Conservation (phyloP, 371 early-diverging fungal genomes). For the Mucor lusitanicus region DNA sequence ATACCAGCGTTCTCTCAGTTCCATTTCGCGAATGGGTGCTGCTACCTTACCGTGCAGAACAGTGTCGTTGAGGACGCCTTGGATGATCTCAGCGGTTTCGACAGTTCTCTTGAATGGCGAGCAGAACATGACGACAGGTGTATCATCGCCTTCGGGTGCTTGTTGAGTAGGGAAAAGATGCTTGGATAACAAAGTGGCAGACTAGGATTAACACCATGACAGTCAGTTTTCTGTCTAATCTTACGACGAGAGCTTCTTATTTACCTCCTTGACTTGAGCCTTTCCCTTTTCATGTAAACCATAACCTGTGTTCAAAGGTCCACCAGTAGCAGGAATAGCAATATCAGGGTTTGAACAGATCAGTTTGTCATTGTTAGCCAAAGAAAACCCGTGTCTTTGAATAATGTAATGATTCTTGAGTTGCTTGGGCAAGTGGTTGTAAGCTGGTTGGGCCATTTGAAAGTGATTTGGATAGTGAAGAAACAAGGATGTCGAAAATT, state of each 20-base stretch:
- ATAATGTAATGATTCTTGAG: conserved; percentile 50
- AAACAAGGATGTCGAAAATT: neutral
- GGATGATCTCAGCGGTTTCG: conserved; percentile 48
- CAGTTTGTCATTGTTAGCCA: conserved; percentile 45
- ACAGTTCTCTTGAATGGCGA: conserved; percentile 51
- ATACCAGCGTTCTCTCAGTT: conserved; percentile 46
- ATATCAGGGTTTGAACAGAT: conserved; percentile 53
- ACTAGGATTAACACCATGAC: no score
- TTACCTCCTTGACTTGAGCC: conserved; percentile 44
- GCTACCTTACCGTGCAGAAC: conserved; percentile 16
- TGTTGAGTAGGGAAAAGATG: conserved; percentile 28
- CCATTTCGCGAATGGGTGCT: conserved; percentile 27
- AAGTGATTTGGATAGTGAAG: neutral
- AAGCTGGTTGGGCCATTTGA: conserved; percentile 17
- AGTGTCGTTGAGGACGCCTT: conserved; percentile 31
- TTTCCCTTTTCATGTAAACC: conserved; percentile 49
- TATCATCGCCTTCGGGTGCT: conserved; percentile 16
- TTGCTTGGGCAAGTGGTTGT: conserved; percentile 40
- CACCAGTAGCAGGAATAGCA: conserved; percentile 48
- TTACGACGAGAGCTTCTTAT: no score
- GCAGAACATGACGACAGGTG: conserved; percentile 39
- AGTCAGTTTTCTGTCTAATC: no score
- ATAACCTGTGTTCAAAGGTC: conserved; percentile 45
- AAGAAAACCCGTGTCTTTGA: conserved; percentile 50
- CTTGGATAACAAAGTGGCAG: conserved; percentile 33